Evolutionary conservation across 768 basidiomycete species (phyloP).

Genomic region (Panus rudis): DNA sequence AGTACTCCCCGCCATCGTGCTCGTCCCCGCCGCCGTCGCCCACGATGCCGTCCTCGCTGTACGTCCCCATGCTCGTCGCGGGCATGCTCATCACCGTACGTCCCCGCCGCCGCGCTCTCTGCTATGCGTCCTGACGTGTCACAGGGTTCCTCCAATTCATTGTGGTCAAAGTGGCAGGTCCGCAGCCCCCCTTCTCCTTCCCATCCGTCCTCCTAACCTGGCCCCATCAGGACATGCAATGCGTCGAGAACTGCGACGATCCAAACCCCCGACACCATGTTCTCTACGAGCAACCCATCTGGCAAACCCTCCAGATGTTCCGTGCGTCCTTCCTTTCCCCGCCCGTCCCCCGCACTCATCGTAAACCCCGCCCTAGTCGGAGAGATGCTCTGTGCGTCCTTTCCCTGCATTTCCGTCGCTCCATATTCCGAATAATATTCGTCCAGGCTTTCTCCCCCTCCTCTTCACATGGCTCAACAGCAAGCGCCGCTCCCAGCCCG

Average conservation of each 20-base stretch:
- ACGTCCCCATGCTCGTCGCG: conserved; percentile 71
- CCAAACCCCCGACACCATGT: conserved; percentile 54
- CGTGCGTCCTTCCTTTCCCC: conserved; percentile 40
- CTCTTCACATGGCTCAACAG: conserved; percentile 59
- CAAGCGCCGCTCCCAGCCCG: conserved; percentile 34
- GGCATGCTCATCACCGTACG: conserved; percentile 89
- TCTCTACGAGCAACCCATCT: conserved; percentile 90
- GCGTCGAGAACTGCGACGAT: conserved; percentile 85
- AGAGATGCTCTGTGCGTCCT: conserved; percentile 82
- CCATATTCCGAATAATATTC: conserved; percentile 11
- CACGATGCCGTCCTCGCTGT: conserved; percentile 60
- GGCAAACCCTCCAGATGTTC: conserved; percentile 90
- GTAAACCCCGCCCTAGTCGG: conserved; percentile 58
- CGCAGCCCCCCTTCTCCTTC: conserved; percentile 13
- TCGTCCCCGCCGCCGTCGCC: conserved; percentile 3
- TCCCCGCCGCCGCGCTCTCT: not conserved
- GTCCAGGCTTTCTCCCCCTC: conserved; percentile 76
- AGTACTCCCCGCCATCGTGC: conserved; percentile 4
- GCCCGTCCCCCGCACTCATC: conserved; percentile 9
- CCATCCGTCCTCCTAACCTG: not conserved
- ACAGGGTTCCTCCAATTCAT: conserved; percentile 73
- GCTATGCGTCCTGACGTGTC: conserved; percentile 1
- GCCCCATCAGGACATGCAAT: conserved; percentile 85
- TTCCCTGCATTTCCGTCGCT: conserved; percentile 9
- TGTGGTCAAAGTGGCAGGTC: conserved; percentile 83